Conservation (phyloP, 768 basidiomycete genomes). For the Lactarius evosmus region DNA sequence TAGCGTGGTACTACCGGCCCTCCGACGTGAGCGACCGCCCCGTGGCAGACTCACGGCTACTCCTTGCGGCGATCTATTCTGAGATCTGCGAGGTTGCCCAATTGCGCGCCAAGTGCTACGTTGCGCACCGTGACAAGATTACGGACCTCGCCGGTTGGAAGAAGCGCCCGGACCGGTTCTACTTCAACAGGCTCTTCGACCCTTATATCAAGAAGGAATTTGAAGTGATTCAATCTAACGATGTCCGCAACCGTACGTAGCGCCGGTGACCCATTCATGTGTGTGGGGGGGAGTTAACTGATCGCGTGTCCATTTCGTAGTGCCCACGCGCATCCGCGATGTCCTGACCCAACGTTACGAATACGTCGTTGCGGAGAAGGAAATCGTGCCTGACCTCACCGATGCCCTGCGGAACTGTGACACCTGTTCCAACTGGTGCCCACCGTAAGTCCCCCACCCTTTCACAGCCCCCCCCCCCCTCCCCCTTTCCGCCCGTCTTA, state of each 20-base stretch:
- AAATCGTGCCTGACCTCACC: slow-evolving; percentile 86
- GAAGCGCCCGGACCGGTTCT: slow-evolving; percentile 91
- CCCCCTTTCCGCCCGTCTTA: slow-evolving; percentile 20
- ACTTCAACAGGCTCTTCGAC: slow-evolving; percentile 93
- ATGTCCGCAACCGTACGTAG: slow-evolving; percentile 83
- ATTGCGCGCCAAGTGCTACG: slow-evolving; percentile 89
- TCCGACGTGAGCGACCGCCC: slow-evolving; percentile 92
- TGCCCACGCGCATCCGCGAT: slow-evolving; percentile 77
- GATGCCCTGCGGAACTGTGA: slow-evolving; percentile 82
- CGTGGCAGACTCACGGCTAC: slow-evolving; percentile 84
- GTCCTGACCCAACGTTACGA: slow-evolving; percentile 81
- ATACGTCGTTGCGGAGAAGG: slow-evolving; percentile 93
- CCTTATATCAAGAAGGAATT: slow-evolving; percentile 98
- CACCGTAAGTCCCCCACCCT: slow-evolving; percentile 53
- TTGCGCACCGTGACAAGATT: slow-evolving; percentile 93
- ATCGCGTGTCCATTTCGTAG: slow-evolving; percentile 36
- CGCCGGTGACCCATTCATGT: slow-evolving; percentile 12
- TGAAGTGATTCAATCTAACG: slow-evolving; percentile 85
- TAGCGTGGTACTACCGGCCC: slow-evolving; percentile 96
- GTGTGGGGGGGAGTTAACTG: slow-evolving; percentile 1
- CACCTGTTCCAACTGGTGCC: slow-evolving; percentile 85
- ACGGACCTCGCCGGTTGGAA: slow-evolving; percentile 92
- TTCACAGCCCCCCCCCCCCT: slow-evolving; percentile 21
- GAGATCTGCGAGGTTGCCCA: slow-evolving; percentile 95
- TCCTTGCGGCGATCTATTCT: slow-evolving; percentile 94